Conservation (phyloP, 2,329 filamentous ascomycete genomes). For the Botrytis deweyae region DNA sequence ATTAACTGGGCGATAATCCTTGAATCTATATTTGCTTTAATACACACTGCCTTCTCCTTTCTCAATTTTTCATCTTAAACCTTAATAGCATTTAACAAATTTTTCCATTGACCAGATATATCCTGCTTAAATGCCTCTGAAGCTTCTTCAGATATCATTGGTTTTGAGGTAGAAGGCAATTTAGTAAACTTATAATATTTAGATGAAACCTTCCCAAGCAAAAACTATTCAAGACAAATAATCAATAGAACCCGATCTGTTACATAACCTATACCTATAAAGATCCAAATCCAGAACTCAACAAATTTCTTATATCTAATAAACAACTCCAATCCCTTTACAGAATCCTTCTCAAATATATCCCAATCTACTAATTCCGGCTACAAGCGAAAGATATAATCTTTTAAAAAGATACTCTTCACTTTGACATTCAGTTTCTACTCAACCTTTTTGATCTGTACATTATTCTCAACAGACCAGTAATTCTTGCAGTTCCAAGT, state of each 20-base stretch:
- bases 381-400: neutral
- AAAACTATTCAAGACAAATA: neutral
- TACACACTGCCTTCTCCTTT: no score
- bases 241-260: neutral
- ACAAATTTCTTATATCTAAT: neutral
- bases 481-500: neutral
- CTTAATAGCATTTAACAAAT: no score
- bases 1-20: no score
- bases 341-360: neutral
- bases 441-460: neutral
- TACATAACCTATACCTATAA: accelerated
- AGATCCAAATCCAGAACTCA: neutral
- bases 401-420: neutral
- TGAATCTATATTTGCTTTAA: no score
- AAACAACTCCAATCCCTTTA: neutral
- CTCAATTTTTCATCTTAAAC: no score
- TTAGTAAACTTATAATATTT: neutral
- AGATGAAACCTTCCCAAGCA: neutral
- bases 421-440: neutral
- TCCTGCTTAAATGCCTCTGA: neutral
- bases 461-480: neutral
- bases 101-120: neutral
- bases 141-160: neutral
- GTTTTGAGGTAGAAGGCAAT: neutral
- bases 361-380: neutral